phyloP scores from a whole-genome alignment of 306 rosid genomes.

The Carpinus fangiana region DNA sequence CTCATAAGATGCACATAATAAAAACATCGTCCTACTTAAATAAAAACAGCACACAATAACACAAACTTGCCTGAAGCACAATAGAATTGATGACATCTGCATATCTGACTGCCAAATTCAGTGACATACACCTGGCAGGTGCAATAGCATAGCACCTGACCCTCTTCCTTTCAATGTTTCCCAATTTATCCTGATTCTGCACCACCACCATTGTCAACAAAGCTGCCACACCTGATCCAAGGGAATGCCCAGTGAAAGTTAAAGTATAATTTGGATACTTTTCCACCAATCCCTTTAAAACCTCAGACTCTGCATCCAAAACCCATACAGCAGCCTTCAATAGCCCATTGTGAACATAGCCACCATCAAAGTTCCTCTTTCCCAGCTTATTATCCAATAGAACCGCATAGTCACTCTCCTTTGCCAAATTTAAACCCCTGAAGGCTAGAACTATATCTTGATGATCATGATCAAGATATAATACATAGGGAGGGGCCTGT shows the following conservation, averaged over 20 bases:
- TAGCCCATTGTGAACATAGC: constrained; percentile 95
- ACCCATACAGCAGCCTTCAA: constrained; percentile 78
- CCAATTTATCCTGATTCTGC: constrained; percentile 60
- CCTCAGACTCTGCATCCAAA: constrained; percentile 63
- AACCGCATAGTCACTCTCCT: constrained; percentile 84
- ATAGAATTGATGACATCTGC: constrained; percentile 89
- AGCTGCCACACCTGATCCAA: constrained; percentile 90
- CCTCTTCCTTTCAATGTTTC: constrained; percentile 71
- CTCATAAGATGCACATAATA: constrained; percentile 13
- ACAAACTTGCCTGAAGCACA: constrained; percentile 80
- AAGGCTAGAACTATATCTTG: constrained; percentile 80
- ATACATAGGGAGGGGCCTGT: constrained; percentile 69
- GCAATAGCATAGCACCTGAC: constrained; percentile 88
- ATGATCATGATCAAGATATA: constrained; percentile 81
- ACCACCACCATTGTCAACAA: constrained; percentile 72
- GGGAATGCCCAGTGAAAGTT: constrained; percentile 87
- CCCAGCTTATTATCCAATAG: constrained; percentile 84
- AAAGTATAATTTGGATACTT: constrained; percentile 69
- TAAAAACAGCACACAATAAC: constrained; percentile 17
- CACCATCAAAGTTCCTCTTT: constrained; percentile 80
- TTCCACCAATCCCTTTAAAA: constrained; percentile 59
- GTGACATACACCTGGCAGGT: constrained; percentile 90
- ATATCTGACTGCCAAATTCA: constrained; percentile 89
- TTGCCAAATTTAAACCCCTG: constrained; percentile 85
- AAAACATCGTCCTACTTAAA: background rate